phyloP scores from a whole-genome alignment of 441 rosid genomes.

The Aquilaria agallochum region DNA sequence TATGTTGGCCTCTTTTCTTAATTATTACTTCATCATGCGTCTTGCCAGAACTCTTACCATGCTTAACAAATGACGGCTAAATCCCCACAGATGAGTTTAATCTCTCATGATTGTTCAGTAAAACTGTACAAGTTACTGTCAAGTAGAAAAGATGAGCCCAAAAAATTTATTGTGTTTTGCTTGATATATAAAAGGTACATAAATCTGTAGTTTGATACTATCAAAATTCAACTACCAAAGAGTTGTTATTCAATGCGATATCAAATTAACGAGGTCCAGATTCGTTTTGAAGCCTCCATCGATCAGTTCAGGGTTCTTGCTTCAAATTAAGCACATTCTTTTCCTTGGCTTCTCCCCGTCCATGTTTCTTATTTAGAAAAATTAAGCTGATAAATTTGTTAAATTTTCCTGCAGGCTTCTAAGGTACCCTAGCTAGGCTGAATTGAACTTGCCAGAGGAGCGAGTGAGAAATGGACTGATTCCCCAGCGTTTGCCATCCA shows the following conservation, averaged over 20 bases:
- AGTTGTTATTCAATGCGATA: background rate
- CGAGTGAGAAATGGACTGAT: too few relatives aligned
- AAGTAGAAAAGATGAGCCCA: background rate
- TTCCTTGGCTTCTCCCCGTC: constrained; percentile 6
- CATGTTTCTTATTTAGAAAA: constrained; percentile 4
- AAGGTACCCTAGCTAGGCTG: constrained; percentile 16
- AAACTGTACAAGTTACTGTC: background rate
- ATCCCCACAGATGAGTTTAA: background rate
- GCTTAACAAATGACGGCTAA: background rate
- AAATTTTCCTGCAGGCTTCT: constrained; percentile 10
- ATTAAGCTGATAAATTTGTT: background rate
- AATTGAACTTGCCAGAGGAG: constrained; percentile 7
- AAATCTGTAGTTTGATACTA: background rate
- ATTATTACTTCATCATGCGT: background rate
- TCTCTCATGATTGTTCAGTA: too few relatives aligned
- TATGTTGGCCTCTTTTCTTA: background rate
- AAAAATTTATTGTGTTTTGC: background rate
- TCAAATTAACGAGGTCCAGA: background rate
- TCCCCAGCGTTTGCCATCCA: too few relatives aligned
- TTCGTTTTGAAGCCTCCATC: background rate
- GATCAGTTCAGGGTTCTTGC: background rate
- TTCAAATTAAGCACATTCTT: background rate
- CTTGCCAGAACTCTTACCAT: background rate
- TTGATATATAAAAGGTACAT: background rate
- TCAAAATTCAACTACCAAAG: background rate